Conservation (phyloP, 2,329 filamentous ascomycete species). For the Aureobasidium uvarum region DNA sequence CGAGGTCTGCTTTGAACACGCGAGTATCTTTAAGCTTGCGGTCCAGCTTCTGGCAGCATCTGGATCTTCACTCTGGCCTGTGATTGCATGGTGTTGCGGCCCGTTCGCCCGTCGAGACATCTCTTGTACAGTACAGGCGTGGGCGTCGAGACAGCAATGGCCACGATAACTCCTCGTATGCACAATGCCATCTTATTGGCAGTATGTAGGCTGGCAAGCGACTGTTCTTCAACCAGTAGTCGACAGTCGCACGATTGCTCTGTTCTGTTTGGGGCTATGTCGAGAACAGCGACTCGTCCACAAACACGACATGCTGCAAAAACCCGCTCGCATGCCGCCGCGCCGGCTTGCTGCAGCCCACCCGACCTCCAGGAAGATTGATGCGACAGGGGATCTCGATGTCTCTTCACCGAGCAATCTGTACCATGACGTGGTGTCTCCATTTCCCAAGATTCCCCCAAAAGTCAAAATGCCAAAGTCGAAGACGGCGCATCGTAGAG, state of each 20-base stretch:
- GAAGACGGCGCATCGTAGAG: slow-evolving; percentile 7
- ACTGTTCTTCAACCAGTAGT: slow-evolving; percentile 8
- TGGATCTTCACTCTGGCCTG: neutral
- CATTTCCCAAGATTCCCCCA: slow-evolving; percentile 24
- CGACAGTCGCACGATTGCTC: neutral
- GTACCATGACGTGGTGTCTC: slow-evolving; percentile 24
- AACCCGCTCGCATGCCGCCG: slow-evolving; percentile 15
- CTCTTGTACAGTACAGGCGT: neutral
- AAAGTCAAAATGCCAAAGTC: slow-evolving; percentile 19
- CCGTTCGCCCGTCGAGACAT: slow-evolving; percentile 8
- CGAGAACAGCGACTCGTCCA: slow-evolving; percentile 1
- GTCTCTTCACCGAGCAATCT: neutral
- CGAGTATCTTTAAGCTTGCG: neutral
- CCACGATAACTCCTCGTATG: slow-evolving; percentile 14
- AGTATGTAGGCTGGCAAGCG: slow-evolving; percentile 5
- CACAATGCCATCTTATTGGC: neutral
- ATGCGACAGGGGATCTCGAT: slow-evolving; percentile 10
- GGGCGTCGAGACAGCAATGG: neutral
- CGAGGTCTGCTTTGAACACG: neutral
- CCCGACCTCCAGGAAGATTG: neutral
- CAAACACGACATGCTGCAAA: slow-evolving; percentile 3
- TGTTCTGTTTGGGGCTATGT: neutral
- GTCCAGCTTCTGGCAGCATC: neutral
- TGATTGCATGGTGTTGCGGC: slow-evolving; percentile 1
- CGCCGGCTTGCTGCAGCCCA: slow-evolving; percentile 13